Conservation (phyloP, 2,329 filamentous ascomycete genomes). For the Penicillium sp. region DNA sequence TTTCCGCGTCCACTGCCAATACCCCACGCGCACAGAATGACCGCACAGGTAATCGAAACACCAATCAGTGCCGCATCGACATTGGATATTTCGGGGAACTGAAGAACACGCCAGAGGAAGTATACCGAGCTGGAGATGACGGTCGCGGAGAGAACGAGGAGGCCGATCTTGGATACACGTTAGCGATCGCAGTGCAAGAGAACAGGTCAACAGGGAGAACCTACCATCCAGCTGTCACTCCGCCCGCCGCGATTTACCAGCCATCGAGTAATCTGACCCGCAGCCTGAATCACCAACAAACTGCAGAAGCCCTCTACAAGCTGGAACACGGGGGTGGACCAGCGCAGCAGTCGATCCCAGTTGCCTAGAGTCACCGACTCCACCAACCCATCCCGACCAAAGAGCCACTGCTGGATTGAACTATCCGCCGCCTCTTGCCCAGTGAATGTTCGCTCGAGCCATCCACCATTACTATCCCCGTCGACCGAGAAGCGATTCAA, state of each 20-base stretch:
- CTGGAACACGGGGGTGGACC: constrained; percentile 93
- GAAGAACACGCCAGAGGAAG: constrained; percentile 92
- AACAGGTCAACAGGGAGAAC: constrained; percentile 38
- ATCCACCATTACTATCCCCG: constrained; percentile 66
- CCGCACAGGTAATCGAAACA: constrained; percentile 85
- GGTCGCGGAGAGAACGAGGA: constrained; percentile 84
- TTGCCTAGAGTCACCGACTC: constrained; percentile 79
- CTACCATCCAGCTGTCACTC: constrained; percentile 95
- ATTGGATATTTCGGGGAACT: constrained; percentile 90
- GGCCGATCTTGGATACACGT: constrained; percentile 67
- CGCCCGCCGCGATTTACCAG: constrained; percentile 84
- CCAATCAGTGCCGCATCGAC: constrained; percentile 91
- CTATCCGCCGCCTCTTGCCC: constrained; percentile 64
- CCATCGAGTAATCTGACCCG: constrained; percentile 92
- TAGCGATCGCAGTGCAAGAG: constrained; percentile 15
- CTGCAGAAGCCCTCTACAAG: constrained; percentile 96
- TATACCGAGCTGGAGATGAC: constrained; percentile 93
- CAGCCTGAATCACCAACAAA: constrained; percentile 89
- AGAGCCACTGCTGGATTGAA: constrained; percentile 81
- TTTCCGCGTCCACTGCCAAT: constrained; percentile 94
- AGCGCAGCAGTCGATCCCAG: constrained; percentile 87
- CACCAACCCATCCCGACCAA: constrained; percentile 80
- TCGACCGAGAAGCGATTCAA: constrained; percentile 95
- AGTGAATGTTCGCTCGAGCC: constrained; percentile 79
- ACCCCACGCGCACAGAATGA: constrained; percentile 91